These are phyloP conservation scores for Golubevia sp. DNA, from an alignment of 1,284 basidiomycete species.

Conservation along the genomic window DNA sequence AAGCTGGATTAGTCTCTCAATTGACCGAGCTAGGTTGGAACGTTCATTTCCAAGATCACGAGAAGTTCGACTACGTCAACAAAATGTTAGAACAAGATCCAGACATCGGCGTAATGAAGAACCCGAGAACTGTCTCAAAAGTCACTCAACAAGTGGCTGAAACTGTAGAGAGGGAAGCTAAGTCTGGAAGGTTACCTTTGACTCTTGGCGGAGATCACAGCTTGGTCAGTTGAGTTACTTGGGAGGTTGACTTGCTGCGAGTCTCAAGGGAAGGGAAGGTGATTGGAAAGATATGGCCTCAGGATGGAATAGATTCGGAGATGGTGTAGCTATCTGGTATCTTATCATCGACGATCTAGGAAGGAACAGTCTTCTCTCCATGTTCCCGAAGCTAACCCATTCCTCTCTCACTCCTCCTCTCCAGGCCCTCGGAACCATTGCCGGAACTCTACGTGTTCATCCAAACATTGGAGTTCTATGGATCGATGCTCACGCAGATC, in stretches of 20 bases:
- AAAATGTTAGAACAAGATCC: conserved; percentile 67
- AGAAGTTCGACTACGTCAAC: conserved; percentile 80
- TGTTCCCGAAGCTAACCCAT: conserved; percentile 9
- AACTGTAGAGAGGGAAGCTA: conserved; percentile 75
- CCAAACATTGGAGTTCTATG: conserved; percentile 82
- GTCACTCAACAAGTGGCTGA: conserved; percentile 81
- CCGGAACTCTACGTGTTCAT: conserved; percentile 63
- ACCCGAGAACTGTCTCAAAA: conserved; percentile 70
- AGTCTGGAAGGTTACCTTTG: conserved; percentile 79
- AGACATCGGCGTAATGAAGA: conserved; percentile 84
- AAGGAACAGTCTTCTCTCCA: conserved; percentile 6
- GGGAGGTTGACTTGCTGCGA: too few relatives aligned
- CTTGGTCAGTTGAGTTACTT: conserved; percentile 72
- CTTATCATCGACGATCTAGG: too few relatives aligned
- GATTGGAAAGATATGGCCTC: too few relatives aligned
- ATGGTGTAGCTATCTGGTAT: too few relatives aligned
- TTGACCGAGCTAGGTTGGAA: conserved; percentile 76
- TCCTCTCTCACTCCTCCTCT: background rate
- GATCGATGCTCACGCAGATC: conserved; percentile 76
- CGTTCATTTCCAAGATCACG: conserved; percentile 84
- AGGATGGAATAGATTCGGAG: too few relatives aligned
- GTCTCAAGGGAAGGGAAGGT: too few relatives aligned
- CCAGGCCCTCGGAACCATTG: conserved; percentile 64
- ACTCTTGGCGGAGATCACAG: conserved; percentile 98
- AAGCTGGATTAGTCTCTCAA: conserved; percentile 46